Conservation (phyloP, 441 rosid genomes). For the Erodium texanum region DNA sequence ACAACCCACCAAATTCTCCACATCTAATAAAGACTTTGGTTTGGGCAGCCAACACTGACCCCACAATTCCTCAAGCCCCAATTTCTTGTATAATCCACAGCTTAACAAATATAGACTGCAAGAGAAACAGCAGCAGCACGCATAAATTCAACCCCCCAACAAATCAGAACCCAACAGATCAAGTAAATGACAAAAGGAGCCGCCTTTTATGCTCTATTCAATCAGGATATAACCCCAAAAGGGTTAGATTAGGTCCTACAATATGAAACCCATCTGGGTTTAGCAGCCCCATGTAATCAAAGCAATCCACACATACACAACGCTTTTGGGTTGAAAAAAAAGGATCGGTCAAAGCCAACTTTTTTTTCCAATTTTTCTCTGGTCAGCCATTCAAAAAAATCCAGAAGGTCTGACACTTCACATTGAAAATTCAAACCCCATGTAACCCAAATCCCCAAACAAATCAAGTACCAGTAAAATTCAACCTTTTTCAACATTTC, state of each 20-base stretch:
- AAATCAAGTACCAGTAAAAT: not conserved
- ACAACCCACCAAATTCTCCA: not conserved
- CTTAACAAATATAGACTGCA: not conserved
- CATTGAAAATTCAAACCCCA: not conserved
- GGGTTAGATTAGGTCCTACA: not conserved
- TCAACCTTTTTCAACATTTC: not conserved
- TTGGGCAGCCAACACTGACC: not conserved
- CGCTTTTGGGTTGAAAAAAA: not conserved
- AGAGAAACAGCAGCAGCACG: not conserved
- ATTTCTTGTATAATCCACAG: not conserved
- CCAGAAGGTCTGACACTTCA: not conserved
- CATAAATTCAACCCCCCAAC: no score
- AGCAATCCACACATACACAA: not conserved
- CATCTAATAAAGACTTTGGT: not conserved
- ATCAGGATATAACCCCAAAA: not conserved
- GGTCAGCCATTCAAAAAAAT: not conserved
- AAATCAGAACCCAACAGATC: not conserved
- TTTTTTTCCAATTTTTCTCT: not conserved
- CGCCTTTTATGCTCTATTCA: not conserved
- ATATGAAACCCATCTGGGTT: not conserved
- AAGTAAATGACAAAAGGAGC: not conserved
- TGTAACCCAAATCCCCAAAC: not conserved
- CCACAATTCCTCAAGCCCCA: not conserved
- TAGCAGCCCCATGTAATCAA: not conserved
- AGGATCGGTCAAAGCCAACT: not conserved